Base-by-base conservation (phyloP, 2,329 filamentous ascomycete genomes). In the Cryphonectria parasitica region DNA sequence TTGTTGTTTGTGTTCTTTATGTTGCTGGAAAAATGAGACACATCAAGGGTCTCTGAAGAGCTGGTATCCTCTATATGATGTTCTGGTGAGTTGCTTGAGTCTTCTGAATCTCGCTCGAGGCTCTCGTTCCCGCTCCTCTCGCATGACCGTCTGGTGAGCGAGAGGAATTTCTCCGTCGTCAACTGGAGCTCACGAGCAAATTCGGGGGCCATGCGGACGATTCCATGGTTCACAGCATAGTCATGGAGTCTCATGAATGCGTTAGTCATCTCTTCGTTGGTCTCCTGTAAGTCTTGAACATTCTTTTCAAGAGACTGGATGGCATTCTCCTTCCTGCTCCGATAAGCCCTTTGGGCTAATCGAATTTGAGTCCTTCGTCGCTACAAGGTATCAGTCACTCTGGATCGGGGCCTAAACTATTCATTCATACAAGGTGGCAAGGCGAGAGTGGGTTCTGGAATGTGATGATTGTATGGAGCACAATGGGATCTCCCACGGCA, bases 361-460 rank as follows among this genome's bases (percentile, higher is more conserved):
- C 94, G 90, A 73, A 97, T 96, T 78, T 97, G 94, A 6, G 93
- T 95, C 68, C 94, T 88, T 67, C 94, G 91, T 73, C 93, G 91
- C 92, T 81, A 69, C 54, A 92, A 56, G 56, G 39, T 64, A 72
- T 62, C 31, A 72, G 73, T 63, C 31, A 72, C 73, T 49, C 19
- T 36, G 11, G 31, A 73, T 80, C 70, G 79, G 76, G 17, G 22
- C 8, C 64, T 69, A 22, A 71, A 41, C n/a, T 56, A 34, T 43
- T 61, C 41, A 31, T 34, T 45, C 36, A 11, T 39, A 54, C 39
- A 39, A 56, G 28, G 43, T n/a, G 22, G 2, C 28, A 22, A 22
- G 28, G 64, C 3, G n/a, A 41, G 49, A 52, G 56, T 28, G 56
- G 31, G 22, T 36, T 28, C 15, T 64, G 66, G 15, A 43, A 34